A percentile compares a stretch with the other conserved stretches of the same genome.
Evolutionary conservation across 2,329 filamentous ascomycete species (phyloP).

Genomic region (Verticillium isaacii): DNA sequence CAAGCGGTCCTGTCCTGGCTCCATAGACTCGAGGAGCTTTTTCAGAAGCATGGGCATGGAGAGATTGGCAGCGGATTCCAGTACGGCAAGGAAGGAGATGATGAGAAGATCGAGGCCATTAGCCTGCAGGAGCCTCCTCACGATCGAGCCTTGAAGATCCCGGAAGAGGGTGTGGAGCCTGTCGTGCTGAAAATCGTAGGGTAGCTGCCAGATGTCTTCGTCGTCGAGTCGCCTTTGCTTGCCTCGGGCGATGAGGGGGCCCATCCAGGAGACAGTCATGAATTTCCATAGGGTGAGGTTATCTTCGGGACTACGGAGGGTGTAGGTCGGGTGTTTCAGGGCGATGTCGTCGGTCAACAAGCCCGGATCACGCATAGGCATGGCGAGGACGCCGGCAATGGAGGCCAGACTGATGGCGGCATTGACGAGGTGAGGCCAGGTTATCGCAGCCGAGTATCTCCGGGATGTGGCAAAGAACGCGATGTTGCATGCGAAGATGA

Average conservation of each 20-base stretch:
- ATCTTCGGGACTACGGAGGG: constrained; percentile 72
- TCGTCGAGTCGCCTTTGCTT: constrained; percentile 64
- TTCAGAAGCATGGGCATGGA: constrained; percentile 67
- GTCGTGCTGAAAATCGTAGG: constrained; percentile 76
- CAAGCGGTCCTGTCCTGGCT: constrained; percentile 42
- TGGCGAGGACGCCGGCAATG: constrained; percentile 41
- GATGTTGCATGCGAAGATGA: constrained; percentile 25
- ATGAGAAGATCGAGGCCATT: constrained; percentile 77
- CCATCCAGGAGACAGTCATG: constrained; percentile 80
- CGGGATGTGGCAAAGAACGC: background rate
- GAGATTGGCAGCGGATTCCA: constrained; percentile 54
- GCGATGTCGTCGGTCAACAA: constrained; percentile 55
- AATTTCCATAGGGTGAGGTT: constrained; percentile 76
- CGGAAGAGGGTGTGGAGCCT: constrained; percentile 71
- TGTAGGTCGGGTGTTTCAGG: constrained; percentile 44
- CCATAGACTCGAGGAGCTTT: constrained; percentile 63
- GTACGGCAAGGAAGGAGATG: constrained; percentile 56
- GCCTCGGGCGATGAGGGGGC: constrained; percentile 64
- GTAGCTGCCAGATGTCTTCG: constrained; percentile 76
- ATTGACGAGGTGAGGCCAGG: constrained; percentile 18
- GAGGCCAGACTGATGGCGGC: constrained; percentile 17
- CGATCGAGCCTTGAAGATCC: constrained; percentile 66
- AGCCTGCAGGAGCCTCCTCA: constrained; percentile 63
- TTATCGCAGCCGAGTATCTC: background rate
- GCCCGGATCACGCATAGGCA: constrained; percentile 63